phyloP scores from a whole-genome alignment of 1,284 basidiomycete genomes.

The Ganoderma lucidum region DNA sequence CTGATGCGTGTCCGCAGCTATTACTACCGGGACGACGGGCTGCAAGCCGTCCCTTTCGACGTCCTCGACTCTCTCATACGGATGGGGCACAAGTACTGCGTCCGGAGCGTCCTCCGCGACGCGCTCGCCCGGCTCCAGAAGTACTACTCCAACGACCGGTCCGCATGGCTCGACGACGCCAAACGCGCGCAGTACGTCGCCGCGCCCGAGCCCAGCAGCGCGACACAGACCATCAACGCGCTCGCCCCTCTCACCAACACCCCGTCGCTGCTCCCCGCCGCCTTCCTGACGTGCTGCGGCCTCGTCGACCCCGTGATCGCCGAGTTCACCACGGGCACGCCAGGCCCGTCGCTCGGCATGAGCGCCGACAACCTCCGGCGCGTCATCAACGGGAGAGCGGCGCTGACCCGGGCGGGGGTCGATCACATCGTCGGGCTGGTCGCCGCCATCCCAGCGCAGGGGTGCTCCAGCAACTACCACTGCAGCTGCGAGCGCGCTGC shows the following conservation, averaged over 20 bases:
- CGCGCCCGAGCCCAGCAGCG: not conserved
- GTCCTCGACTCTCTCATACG: constrained; percentile 16
- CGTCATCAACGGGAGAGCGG: constrained; percentile 4
- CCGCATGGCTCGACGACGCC: constrained; percentile 3
- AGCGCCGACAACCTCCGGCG: not conserved
- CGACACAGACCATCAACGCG: not conserved
- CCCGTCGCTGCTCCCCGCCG: not conserved
- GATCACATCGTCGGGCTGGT: not conserved
- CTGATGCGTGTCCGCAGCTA: constrained; percentile 4
- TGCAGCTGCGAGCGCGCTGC: not conserved
- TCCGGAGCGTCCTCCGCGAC: constrained; percentile 14
- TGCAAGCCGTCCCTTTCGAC: constrained; percentile 1
- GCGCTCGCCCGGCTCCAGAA: constrained; percentile 22
- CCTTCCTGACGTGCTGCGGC: not conserved
- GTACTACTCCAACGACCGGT: constrained; percentile 12
- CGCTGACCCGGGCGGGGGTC: not conserved
- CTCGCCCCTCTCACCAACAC: constrained; percentile 5
- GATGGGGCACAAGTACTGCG: constrained; percentile 26
- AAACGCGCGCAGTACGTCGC: not conserved
- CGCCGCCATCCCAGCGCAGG: not conserved
- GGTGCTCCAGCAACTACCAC: no score
- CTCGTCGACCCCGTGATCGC: not conserved
- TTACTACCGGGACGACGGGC: constrained; percentile 5
- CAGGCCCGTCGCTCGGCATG: not conserved
- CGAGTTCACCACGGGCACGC: not conserved